phyloP scores from a whole-genome alignment of 805 yeast species.

The Lachancea waltii region DNA sequence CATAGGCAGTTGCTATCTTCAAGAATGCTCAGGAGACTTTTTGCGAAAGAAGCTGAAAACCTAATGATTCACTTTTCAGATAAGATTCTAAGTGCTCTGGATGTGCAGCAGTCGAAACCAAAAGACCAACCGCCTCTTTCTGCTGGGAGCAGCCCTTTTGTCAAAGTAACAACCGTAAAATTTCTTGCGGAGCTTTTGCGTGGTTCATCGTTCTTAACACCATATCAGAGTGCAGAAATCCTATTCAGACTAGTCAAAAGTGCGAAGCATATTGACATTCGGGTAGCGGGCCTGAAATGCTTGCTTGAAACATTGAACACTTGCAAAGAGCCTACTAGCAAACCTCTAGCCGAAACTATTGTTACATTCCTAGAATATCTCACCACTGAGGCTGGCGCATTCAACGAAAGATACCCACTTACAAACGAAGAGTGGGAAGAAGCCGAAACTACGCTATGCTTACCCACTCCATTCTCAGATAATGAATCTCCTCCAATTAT shows the following conservation, averaged over 20 bases:
- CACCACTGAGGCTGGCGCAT: not conserved
- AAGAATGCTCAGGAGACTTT: not conserved
- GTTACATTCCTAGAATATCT: not conserved
- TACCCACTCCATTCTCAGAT: not conserved
- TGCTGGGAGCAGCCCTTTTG: not conserved
- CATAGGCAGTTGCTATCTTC: not conserved
- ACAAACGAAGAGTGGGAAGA: not conserved
- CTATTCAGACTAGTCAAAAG: not conserved
- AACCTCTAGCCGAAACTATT: not conserved
- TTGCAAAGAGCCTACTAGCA: not conserved
- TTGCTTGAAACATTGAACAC: not conserved
- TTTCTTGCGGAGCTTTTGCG: not conserved
- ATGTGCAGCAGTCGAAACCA: not conserved
- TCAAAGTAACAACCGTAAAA: not conserved
- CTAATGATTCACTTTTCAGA: not conserved
- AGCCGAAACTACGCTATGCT: not conserved
- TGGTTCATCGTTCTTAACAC: not conserved
- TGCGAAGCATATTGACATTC: not conserved
- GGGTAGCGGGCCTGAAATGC: not conserved
- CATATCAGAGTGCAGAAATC: not conserved
- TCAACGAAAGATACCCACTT: not conserved
- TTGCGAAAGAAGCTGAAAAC: not conserved
- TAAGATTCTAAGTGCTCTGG: not conserved
- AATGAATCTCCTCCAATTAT: not conserved
- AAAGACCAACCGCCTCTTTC: not conserved